A percentile compares a stretch with the other conserved stretches of the same genome.
These are phyloP conservation scores for Fusarium multiceps DNA, from an alignment of 2,329 filamentous ascomycete genomes.

Conservation along the genomic window DNA sequence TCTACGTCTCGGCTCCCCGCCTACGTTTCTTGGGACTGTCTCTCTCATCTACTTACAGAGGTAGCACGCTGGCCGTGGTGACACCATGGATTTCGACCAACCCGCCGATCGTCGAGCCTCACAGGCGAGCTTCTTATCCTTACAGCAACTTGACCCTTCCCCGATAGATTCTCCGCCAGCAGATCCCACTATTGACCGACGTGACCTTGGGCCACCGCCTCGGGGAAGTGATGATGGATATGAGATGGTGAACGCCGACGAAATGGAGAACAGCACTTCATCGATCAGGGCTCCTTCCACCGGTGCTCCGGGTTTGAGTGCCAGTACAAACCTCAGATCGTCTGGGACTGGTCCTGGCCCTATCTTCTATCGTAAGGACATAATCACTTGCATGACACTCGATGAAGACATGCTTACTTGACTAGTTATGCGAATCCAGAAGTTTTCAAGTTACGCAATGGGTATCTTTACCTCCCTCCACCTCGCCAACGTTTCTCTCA, in stretches of 20 bases:
- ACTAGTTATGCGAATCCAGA: constrained; percentile 72
- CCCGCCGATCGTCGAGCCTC: constrained; percentile 41
- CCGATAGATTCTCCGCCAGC: constrained; percentile 73
- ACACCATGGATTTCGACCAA: constrained; percentile 42
- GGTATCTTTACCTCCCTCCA: constrained; percentile 81
- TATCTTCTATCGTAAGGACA: constrained; percentile 77
- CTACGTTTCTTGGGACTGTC: constrained; percentile 14
- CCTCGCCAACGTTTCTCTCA: constrained; percentile 82
- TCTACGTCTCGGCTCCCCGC: constrained; percentile 31
- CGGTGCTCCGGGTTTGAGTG: constrained; percentile 67
- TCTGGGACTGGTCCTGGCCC: constrained; percentile 66
- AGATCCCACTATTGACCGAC: constrained; percentile 53
- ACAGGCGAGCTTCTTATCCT: constrained; percentile 62
- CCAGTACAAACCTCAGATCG: constrained; percentile 47
- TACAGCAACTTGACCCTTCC: constrained; percentile 83
- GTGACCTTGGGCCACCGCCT: constrained; percentile 53
- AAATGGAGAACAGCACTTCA: constrained; percentile 47
- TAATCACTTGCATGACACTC: not conserved
- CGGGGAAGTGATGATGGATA: constrained; percentile 48
- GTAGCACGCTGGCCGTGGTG: constrained; percentile 24
- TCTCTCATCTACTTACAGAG: not conserved
- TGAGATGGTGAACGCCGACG: constrained; percentile 43
- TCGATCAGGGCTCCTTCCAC: constrained; percentile 57
- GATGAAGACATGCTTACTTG: constrained; percentile 1
- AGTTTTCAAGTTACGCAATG: constrained; percentile 89